phyloP scores from a whole-genome alignment of 2,329 filamentous ascomycete species.

The Cladosporium sp. region DNA sequence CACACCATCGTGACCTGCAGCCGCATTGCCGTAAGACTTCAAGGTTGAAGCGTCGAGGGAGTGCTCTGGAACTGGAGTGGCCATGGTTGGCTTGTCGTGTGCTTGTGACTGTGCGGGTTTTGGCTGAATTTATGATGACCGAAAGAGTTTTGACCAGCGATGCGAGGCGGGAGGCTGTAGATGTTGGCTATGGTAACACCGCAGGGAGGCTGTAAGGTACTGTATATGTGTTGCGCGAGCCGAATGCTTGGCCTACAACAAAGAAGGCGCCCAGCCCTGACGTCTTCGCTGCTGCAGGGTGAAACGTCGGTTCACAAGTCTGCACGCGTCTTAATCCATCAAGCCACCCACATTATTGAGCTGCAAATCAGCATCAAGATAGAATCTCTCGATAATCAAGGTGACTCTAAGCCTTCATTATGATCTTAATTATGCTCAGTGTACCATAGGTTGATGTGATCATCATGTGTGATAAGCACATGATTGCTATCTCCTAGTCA shows the following conservation, averaged over 20 bases:
- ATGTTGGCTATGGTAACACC: neutral
- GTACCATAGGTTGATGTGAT: neutral
- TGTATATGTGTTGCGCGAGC: neutral
- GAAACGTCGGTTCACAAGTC: neutral
- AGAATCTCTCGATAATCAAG: too few species aligned
- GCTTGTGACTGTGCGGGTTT: neutral
- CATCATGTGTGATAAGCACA: neutral
- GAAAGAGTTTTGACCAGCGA: neutral
- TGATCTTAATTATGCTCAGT: neutral
- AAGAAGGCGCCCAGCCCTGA: neutral
- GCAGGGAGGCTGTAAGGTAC: neutral
- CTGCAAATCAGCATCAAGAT: neutral
- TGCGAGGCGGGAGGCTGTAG: neutral
- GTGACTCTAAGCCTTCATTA: too few species aligned
- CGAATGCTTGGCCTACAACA: neutral
- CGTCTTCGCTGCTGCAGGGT: neutral
- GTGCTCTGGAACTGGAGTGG: neutral
- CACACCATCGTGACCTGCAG: conserved; percentile 87
- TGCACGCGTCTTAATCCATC: neutral
- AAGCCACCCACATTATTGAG: neutral
- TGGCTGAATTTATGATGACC: neutral
- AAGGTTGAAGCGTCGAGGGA: conserved; percentile 60
- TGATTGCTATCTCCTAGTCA: neutral
- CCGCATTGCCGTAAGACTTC: conserved; percentile 70
- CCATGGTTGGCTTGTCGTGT: neutral